Conservation (phyloP, 2,329 filamentous ascomycete species). For the Rhynchosporium secalis region DNA sequence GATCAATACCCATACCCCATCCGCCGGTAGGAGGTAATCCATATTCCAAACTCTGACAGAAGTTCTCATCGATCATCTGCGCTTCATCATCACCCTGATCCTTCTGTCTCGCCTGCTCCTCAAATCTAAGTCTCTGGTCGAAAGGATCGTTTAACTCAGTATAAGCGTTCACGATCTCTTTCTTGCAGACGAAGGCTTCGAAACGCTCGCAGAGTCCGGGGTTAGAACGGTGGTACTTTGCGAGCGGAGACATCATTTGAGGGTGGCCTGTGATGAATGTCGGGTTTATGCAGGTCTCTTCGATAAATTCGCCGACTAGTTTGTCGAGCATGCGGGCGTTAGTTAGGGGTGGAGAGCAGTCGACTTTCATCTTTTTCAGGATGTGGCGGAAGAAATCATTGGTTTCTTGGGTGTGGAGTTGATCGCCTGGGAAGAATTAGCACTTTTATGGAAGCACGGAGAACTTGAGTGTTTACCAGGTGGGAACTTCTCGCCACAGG, state of each 20-base stretch:
- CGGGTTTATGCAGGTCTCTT: constrained; percentile 90
- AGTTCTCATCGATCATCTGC: constrained; percentile 88
- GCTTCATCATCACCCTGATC: constrained; percentile 96
- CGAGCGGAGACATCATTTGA: constrained; percentile 89
- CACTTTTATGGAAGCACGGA: too few relatives aligned
- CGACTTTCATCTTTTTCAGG: constrained; percentile 85
- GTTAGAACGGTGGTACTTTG: constrained; percentile 85
- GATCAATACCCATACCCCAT: constrained; percentile 95
- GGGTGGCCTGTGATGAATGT: constrained; percentile 88
- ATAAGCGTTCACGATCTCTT: constrained; percentile 93
- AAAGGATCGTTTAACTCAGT: constrained; percentile 98
- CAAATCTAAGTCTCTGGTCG: constrained; percentile 86
- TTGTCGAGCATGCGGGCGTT: constrained; percentile 97
- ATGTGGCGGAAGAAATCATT: constrained; percentile 83
- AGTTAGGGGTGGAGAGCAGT: constrained; percentile 86
- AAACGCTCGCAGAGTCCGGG: constrained; percentile 93
- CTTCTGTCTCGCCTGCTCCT: constrained; percentile 96
- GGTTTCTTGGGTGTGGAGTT: constrained; percentile 85
- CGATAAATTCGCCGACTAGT: constrained; percentile 90
- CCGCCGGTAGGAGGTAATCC: constrained; percentile 91
- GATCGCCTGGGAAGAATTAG: constrained; percentile 59
- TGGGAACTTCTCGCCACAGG: constrained; percentile 90
- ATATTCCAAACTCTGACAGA: constrained; percentile 86
- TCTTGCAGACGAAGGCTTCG: constrained; percentile 95
- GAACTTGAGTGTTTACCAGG: not conserved